Base-by-base conservation (phyloP, 2,329 filamentous ascomycete genomes). In the Penicillium sumatraense region DNA sequence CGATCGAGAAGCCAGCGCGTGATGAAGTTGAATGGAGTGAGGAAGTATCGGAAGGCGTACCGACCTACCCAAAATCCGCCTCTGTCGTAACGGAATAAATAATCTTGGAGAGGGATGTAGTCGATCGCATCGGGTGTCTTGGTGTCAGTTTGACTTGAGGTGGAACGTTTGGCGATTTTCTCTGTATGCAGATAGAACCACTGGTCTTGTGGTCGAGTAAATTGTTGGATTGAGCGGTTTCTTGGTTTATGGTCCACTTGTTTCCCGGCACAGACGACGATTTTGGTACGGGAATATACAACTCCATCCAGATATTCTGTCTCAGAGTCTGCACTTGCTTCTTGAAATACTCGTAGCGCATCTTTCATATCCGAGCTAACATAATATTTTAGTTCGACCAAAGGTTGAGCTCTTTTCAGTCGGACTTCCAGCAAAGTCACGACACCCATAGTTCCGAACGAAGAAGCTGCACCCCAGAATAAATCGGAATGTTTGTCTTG, bases 121-220 rank as follows among this genome's bases (percentile, higher is more conserved):
- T 68, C 64, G 14, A 62, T 48, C n/a, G 53, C 49, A 31, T 51
- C 47, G 20, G 49, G 50, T 14, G 26, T 50, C 9, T 18, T 44
- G 24, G 24, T 35, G 31, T 18, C 31, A 20, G 36, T 16, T 16
- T 50, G 23, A 51, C 54, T 18, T 56, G 56, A 24, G 33, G 14
- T 38, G 6, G 27, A 44, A 5, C 48, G 35, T 9, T 49, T 36
- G 13, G 49, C 29, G 31, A 54, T 56, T 9, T 38, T 33, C 36
- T 51, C 42, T n/a, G 51, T 87, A 60, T 89, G 88, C 2, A 91
- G 75, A 56, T 90, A 91, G 67, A 90, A 90, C 89, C 89, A 92
- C 0, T 86, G 84, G 60, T 92, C 89, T 3, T 69, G 71, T 0
- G 82, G 75, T 10, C 81, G 76, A n/a, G 81, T 82, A 69, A 90